Percentiles rank a stretch among this genome's conserved stretches.
phyloP scores from a whole-genome alignment of 352 stramenopile genomes.

The Pythium folliculosum region DNA sequence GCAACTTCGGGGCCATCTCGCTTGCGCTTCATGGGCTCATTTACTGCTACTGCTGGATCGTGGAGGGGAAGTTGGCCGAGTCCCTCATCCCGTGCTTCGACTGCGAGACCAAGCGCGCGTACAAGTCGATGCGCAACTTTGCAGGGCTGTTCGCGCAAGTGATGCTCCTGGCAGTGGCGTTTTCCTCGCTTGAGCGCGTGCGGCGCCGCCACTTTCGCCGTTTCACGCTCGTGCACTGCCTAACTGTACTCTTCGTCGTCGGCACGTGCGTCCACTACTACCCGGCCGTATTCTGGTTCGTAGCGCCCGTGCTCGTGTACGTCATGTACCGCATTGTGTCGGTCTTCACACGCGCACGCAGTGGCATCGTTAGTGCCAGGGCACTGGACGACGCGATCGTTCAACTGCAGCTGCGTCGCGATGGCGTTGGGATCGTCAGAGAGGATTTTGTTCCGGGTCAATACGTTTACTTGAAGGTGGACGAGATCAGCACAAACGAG shows the following conservation, averaged over 20 bases:
- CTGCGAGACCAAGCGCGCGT: constrained; percentile 44
- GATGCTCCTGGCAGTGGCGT: constrained; percentile 38
- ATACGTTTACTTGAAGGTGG: constrained; percentile 74
- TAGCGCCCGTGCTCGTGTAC: constrained; percentile 54
- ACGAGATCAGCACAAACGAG: constrained; percentile 48
- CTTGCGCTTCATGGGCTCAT: constrained; percentile 53
- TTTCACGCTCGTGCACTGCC: constrained; percentile 56
- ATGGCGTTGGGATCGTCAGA: constrained; percentile 1
- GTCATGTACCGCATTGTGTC: constrained; percentile 64
- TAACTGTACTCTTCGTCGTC: constrained; percentile 51
- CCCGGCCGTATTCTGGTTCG: constrained; percentile 57
- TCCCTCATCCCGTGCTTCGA: constrained; percentile 61
- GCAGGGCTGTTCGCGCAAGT: constrained; percentile 54
- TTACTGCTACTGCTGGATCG: constrained; percentile 59
- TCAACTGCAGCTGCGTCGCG: constrained; percentile 57
- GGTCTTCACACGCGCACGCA: constrained; percentile 27
- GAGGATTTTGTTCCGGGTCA: constrained; percentile 55
- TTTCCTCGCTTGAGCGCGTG: constrained; percentile 53
- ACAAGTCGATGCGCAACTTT: constrained; percentile 67
- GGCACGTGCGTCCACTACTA: constrained; percentile 73
- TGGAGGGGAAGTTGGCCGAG: constrained; percentile 46
- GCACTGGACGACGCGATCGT: constrained; percentile 41
- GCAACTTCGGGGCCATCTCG: constrained; percentile 50
- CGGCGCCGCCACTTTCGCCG: constrained; percentile 52
- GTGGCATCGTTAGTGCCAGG: constrained; percentile 28